Base-by-base conservation (phyloP, 2,329 filamentous ascomycete genomes). In the Cercospora zeina region DNA sequence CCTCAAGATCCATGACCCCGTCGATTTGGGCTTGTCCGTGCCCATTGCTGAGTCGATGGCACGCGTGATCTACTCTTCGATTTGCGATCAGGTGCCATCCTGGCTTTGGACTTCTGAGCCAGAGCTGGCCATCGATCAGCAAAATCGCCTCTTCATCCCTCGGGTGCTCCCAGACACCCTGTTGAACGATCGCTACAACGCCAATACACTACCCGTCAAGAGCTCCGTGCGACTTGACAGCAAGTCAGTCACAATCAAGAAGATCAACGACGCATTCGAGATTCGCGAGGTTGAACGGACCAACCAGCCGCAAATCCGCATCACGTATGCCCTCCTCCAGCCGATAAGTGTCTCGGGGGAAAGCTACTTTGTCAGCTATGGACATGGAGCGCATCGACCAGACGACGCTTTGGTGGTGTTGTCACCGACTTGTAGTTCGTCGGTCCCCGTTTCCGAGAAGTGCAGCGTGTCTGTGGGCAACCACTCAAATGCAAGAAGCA, bases 321-420 rank as follows among this genome's bases (percentile, higher is more conserved):
- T 59, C 42, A 59, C 30, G 24, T 50, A 59, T 51, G 27, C 56
- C 42, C 56, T 59, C 27, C 56, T 59, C 11, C 56, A 24, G 36
- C 56, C 56, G 30, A 59, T 59, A 14, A 59, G 16, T 31, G 30
- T 59, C 45, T 59, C 56, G 4, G 56, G 56, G 9, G n/a, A 59
- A 30, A 59, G 45, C 56, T 59, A 59, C 31, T 59, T 59, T 30
- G 30, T 59, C 56, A 51, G 56, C 33, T 59, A 59, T 51, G 56
- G 56, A 42, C 45, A 10, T 19, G 45, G 16, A 49, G 45, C 45
- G 45, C 19, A 59, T 51, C 42, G 30, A 36, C n/a, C 14, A 37
- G 30, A 59, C 16, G 56, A 51, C n/a, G n/a, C 21, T 50, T 13
- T 36, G 56, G 42, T 59, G 42, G 56, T 51, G 11, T 51, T 59